Evolutionary conservation across 2,329 filamentous ascomycete genomes (phyloP).

Genomic region (Hortaea werneckii): DNA sequence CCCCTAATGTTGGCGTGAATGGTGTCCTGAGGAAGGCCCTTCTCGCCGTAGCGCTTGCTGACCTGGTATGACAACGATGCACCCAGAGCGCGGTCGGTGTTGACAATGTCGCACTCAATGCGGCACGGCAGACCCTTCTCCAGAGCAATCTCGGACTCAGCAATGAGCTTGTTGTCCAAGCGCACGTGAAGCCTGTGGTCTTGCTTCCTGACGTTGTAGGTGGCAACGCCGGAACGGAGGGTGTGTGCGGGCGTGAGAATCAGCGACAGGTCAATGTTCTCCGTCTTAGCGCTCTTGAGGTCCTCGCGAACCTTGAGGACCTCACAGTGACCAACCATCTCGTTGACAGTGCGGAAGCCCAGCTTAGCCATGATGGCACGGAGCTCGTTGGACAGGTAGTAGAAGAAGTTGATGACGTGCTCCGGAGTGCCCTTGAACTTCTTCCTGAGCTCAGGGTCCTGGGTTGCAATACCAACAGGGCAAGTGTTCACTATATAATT

Average conservation of each 20-base stretch:
- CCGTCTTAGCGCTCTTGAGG: conserved; percentile 75
- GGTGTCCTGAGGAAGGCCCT: conserved; percentile 80
- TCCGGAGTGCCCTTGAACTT: conserved; percentile 91
- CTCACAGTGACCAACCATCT: conserved; percentile 93
- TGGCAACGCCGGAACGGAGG: conserved; percentile 84
- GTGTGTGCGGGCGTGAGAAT: conserved; percentile 95
- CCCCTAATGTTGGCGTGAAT: conserved; percentile 95
- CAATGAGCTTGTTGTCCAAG: conserved; percentile 93
- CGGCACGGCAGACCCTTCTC: conserved; percentile 89
- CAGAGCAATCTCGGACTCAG: conserved; percentile 85
- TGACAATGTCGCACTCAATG: conserved; percentile 92
- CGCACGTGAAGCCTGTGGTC: conserved; percentile 88
- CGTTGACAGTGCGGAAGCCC: conserved; percentile 89
- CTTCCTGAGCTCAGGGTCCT: conserved; percentile 86
- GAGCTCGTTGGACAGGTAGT: conserved; percentile 92
- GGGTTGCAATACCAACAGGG: conserved; percentile 89
- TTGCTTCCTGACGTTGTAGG: conserved; percentile 96
- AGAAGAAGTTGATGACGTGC: conserved; percentile 98
- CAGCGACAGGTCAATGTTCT: conserved; percentile 85
- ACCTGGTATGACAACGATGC: conserved; percentile 94
- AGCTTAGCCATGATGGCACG: conserved; percentile 94
- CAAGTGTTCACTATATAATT: conserved; percentile 53
- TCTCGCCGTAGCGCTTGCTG: conserved; percentile 82
- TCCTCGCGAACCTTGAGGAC: conserved; percentile 79
- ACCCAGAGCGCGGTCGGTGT: conserved; percentile 88